Base-by-base conservation (phyloP, 1,284 basidiomycete genomes). In the Ganoderma boninense region DNA sequence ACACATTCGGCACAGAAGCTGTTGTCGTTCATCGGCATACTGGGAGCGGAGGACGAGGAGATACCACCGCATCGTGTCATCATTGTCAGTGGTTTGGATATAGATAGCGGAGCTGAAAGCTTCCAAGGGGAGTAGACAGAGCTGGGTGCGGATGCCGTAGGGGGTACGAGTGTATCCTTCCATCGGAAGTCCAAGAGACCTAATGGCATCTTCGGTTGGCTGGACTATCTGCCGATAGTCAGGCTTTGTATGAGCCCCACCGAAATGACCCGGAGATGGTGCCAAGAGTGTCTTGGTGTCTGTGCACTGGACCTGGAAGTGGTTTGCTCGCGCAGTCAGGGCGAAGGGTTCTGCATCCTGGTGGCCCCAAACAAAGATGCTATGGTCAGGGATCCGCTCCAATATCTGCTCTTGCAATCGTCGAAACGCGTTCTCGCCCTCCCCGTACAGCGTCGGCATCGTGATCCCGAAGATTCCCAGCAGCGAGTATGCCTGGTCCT, bases 401-500 rank as follows among this genome's bases (percentile, higher is more conserved):
- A 59, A 16, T 26, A 65, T 65, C 54, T 65, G 52, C 64, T 65
- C 52, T 38, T 65, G 64, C 6, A 65, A 35, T 13, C 64, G 16
- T 6, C 23, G n/a, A 26, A 65, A 65, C 13, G 64, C 64, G 2
- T 59, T 14, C 35, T 23, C 7, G n/a, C 59, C 59, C 59, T 61
- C 59, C 6, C 59, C 59, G n/a, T 61, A 61, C 14, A 61, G 18
- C 38, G 35, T n/a, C 1, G 35, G 59, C 59, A 61, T 61, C 4
- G 29, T 35, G 29, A 61, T 40, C 13, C 14, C 59, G 38, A 61
- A 61, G 11, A 61, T 35, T 2, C 59, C 59, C 8, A 61, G 18
- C 35, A 61, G n/a, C 32, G 32, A 61, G 35, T 61, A 61, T 1
- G 59, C 59, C 59, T 60, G 26, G 29, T 60, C 57, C 20, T 60